Evolutionary conservation across 768 basidiomycete genomes (phyloP), one percentile per base, ranked within the genome.

Genomic region (Boletales sp.): DNA sequence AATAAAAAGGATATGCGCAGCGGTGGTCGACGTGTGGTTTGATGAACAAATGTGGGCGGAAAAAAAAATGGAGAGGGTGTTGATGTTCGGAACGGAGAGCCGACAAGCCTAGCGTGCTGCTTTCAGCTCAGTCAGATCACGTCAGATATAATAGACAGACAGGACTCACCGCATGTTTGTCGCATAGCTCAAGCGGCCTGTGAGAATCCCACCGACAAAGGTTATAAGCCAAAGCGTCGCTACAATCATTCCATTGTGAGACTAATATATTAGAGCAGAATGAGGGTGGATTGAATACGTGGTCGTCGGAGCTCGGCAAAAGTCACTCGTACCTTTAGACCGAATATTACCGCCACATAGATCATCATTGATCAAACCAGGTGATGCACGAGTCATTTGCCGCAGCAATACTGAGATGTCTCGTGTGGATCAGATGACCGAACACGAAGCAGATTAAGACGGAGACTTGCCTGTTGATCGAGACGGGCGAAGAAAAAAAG

Each of bases 311-410:
- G 46, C 49, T 63, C 55, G 53, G 58, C 38, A 58, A 51, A 28
- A 31, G 38, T 42, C 35, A 42, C 35, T 43, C 44, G 41, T 55
- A 63, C 57, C 57, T 53, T 37, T 44, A 21, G 51, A 49, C 41
- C 19, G 48, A 55, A 49, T 41, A 34, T 41, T 28, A 44, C 39
- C 50, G 49, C 57, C 58, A 17, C 48, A 46, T 15, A 41, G 35
- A 56, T 54, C 44, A 58, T 44, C 51, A 58, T 58, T 43, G 53
- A 56, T 60, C 50, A 44, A 51, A 47, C 47, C 36, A 36, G 42
- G 34, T 61, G 57, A 64, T 63, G 8, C 62, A 63, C 59, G 62
- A 63, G 62, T 61, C 46, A 47, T 42, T 47, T 49, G 50, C 61
- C 51, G 48, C 54, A 43, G 41, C 45, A 61, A 51, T 43, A 43